Evolutionary conservation across 2,329 filamentous ascomycete species (phyloP).

Genomic region (Endothia cerciana): DNA sequence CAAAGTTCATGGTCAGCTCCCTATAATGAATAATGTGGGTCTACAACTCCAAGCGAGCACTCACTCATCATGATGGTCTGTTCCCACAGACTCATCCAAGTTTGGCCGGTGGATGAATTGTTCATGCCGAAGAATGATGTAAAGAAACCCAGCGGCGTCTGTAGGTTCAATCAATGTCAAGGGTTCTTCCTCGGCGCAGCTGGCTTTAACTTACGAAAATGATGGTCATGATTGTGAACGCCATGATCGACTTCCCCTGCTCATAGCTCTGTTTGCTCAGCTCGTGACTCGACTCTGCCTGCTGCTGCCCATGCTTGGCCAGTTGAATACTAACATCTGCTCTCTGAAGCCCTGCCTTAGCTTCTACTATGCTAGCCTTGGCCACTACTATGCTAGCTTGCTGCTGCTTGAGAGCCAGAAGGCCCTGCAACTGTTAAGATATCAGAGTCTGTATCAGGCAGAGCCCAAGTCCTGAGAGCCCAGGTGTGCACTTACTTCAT

Average conservation of each 20-base stretch:
- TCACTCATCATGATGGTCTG: constrained; percentile 15
- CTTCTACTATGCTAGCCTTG: constrained; percentile 20
- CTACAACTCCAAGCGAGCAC: background rate
- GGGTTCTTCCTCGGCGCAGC: fast-evolving
- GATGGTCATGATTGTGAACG: constrained; percentile 28
- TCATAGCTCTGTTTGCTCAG: too few species aligned
- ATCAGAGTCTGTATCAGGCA: fast-evolving
- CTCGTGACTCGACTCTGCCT: constrained; percentile 21
- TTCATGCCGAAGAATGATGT: constrained; percentile 28
- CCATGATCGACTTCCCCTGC: constrained; percentile 22
- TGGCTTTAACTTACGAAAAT: constrained; percentile 36
- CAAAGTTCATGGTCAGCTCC: too few species aligned
- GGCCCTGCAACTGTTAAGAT: constrained; percentile 8
- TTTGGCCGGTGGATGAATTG: background rate
- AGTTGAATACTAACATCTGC: constrained; percentile 14
- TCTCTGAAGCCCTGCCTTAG: constrained; percentile 13
- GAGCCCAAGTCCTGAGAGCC: background rate
- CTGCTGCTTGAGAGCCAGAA: constrained; percentile 26
- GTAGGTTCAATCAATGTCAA: background rate
- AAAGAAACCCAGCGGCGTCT: constrained; percentile 24
- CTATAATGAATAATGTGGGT: too few species aligned
- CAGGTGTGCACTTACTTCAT: constrained; percentile 12
- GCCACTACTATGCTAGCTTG: constrained; percentile 22
- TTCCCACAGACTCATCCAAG: constrained; percentile 13
- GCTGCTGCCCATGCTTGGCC: too few species aligned